Evolutionary conservation across 2,329 filamentous ascomycete genomes (phyloP).

Genomic region (Plectosphaerella plurivora): DNA sequence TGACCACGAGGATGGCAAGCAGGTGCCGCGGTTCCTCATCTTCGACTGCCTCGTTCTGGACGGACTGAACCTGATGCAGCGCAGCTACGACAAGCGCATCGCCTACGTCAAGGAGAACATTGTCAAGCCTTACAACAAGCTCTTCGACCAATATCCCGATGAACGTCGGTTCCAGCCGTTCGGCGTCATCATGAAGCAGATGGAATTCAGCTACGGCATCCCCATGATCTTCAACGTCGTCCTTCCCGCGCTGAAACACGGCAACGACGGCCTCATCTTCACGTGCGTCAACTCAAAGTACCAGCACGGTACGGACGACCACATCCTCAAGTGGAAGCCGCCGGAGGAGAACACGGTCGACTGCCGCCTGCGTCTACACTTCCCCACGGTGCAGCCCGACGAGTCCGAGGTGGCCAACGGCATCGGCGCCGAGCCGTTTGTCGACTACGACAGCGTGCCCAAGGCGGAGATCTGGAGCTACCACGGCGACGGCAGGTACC

Average conservation of each 20-base stretch:
- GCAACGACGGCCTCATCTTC: conserved; percentile 96
- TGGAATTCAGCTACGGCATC: conserved; percentile 83
- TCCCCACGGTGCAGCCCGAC: conserved; percentile 66
- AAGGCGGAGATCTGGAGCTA: conserved; percentile 68
- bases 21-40: conserved; percentile 77
- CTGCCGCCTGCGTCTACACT: conserved; percentile 75
- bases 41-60: conserved; percentile 91
- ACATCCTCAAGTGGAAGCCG: conserved; percentile 98
- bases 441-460: conserved; percentile 79
- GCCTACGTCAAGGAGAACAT: conserved; percentile 80
- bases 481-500: conserved; percentile 48
- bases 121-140: conserved; percentile 62
- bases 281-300: conserved; percentile 89
- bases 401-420: neutral
- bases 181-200: conserved; percentile 79
- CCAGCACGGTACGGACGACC: conserved; percentile 81
- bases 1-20: conserved; percentile 66
- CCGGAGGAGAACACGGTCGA: conserved; percentile 94
- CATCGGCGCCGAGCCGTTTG: conserved; percentile 46
- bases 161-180: conserved; percentile 72
- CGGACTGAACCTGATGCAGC: conserved; percentile 67
- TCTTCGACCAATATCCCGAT: conserved; percentile 62
- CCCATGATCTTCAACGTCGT: conserved; percentile 89
- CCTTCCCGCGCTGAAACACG: conserved; percentile 79
- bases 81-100: conserved; percentile 81